Percentiles rank a stretch among this genome's conserved stretches.
These are phyloP conservation scores for Agaricus subrufescens DNA, from an alignment of 768 basidiomycete species.

Conservation along the genomic window DNA sequence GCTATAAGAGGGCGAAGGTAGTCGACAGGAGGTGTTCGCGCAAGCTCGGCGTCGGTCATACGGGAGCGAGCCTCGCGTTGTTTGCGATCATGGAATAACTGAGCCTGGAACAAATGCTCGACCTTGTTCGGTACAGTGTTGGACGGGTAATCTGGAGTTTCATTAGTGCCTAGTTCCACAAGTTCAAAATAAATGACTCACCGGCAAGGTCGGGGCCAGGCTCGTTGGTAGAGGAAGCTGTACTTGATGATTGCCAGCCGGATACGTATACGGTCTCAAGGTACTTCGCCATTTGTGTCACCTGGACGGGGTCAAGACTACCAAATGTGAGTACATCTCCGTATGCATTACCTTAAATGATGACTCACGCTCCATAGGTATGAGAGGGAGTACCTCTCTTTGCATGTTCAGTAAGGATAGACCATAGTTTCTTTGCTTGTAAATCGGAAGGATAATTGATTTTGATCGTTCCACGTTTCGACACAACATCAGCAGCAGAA, in stretches of 20 bases:
- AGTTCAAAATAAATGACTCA: slow-evolving; percentile 24
- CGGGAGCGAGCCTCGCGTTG: slow-evolving; percentile 77
- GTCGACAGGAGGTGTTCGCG: slow-evolving; percentile 69
- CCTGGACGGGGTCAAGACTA: slow-evolving; percentile 95
- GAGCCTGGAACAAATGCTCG: slow-evolving; percentile 95
- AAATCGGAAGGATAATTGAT: slow-evolving; percentile 84
- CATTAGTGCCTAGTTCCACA: background rate
- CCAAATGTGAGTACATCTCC: background rate
- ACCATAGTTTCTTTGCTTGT: slow-evolving; percentile 84
- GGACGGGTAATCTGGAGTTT: slow-evolving; percentile 80
- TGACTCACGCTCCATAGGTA: slow-evolving; percentile 96
- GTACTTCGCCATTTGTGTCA: slow-evolving; percentile 98
- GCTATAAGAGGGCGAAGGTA: slow-evolving; percentile 94
- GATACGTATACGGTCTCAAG: slow-evolving; percentile 99
- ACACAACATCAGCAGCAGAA: slow-evolving; percentile 87
- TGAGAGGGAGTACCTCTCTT: slow-evolving; percentile 79
- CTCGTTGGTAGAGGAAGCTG: slow-evolving; percentile 90
- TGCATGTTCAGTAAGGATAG: slow-evolving; percentile 69
- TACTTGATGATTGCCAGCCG: slow-evolving; percentile 92
- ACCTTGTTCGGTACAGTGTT: slow-evolving; percentile 99
- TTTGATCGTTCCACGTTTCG: slow-evolving; percentile 85
- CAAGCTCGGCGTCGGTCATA: slow-evolving; percentile 67
- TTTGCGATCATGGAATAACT: slow-evolving; percentile 98
- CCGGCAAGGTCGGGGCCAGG: slow-evolving; percentile 98
- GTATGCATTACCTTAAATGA: background rate